A percentile compares a stretch with the other conserved stretches of the same genome.
phyloP scores from a whole-genome alignment of 129 eudicot genomes.

The Apium graveolens region DNA sequence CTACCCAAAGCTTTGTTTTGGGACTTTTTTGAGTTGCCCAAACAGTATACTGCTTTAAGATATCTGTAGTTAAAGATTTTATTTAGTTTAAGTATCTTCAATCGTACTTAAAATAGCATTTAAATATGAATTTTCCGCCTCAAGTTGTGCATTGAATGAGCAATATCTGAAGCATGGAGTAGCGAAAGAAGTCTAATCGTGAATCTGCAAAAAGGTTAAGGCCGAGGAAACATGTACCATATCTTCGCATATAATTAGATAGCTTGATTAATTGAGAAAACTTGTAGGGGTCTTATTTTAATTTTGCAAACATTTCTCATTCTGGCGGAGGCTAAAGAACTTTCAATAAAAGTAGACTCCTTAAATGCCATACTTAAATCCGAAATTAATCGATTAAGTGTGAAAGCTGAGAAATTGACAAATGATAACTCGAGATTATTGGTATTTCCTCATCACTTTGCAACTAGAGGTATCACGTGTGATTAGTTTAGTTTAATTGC shows the following conservation, averaged over 20 bases:
- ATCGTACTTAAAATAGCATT: background rate
- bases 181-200: conserved; percentile 79
- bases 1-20: background rate
- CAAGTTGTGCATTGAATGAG: conserved; percentile 47
- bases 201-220: conserved; percentile 94
- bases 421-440: conserved; percentile 48
- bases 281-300: background rate
- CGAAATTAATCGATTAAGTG: conserved; percentile 49
- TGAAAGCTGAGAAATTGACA: conserved; percentile 57
- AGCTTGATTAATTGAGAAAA: background rate
- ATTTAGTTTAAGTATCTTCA: background rate
- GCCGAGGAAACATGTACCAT: conserved; percentile 73
- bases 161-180: conserved; percentile 73
- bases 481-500: background rate
- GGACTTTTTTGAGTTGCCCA: background rate
- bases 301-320: background rate
- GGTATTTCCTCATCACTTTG: conserved; percentile 27
- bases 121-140: background rate
- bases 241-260: background rate
- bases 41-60: background rate
- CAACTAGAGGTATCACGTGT: no score
- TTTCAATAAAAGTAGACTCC: conserved; percentile 56
- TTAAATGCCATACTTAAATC: conserved; percentile 58
- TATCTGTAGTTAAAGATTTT: background rate
- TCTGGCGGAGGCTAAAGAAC: conserved; percentile 92